Base-by-base conservation (phyloP, 495 filamentous ascomycete species). In the Penicillium bialowiezense region DNA sequence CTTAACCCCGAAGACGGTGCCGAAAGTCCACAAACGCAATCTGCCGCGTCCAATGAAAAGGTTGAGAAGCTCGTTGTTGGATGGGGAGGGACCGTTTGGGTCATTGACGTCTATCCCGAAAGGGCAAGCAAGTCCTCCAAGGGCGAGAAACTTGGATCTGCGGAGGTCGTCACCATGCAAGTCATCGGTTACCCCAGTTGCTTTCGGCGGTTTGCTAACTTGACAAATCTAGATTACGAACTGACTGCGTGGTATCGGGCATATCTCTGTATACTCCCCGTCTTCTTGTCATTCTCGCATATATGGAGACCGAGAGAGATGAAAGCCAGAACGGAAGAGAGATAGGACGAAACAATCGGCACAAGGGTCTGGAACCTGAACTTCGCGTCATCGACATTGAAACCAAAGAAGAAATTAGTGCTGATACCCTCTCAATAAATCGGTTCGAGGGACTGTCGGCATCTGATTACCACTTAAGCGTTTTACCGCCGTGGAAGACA, bases 171-270 rank as follows among this genome's bases (percentile, higher is more conserved):
- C 47, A 93, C 92, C 59, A 89, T 93, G 88, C 95, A 65, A 69
- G 90, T 76, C 23, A 52, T 13, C 14, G 18, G n/a, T 8, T 17
- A 7, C 23, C 41, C 32, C 2, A 44, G n/a, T 26, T 5, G 1
- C 14, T 5, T 7, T 31, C 10, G n/a, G 21, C 12, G 3, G 3
- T 15, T 12, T 29, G 34, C 59, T 68, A 33, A 56, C 38, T 19
- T 31, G 3, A n/a, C 21, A 15, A 39, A 7, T 34, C 7, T 50
- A 95, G 90, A 73, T 79, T 97, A 70, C 86, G 88, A 58, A 91
- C 91, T 56, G 93, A 97, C 74, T 97, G 95, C 72, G 89, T 92
- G 54, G 87, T 98, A 76, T 95, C 92, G 67, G 93, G 95, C 63
- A 86, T 98, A 63, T 91, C 93, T 53, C 77, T 98, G 71, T 97